Evolutionary conservation across 192 early-diverging fungal species (phyloP), one percentile per base, ranked within the genome.

Genomic region (Thamnidium elegans): DNA sequence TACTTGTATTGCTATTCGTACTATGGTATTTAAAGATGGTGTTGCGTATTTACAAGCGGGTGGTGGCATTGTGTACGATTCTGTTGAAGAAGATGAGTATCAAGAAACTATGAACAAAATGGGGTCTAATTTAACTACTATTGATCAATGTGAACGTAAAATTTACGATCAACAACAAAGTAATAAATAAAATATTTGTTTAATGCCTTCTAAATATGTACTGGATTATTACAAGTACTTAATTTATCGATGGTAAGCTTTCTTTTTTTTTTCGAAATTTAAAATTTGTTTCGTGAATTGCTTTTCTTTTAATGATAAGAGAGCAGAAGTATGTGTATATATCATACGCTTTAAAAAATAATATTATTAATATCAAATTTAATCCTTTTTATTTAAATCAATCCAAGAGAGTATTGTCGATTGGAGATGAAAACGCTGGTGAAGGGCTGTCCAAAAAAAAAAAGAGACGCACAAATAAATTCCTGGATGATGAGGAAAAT

Each of bases 1-100:
- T 70, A 99, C 97, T 7, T 94, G 94, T 71, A 98, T 99, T 81
- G 94, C 94, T 14, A 95, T 99, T 70, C 92, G 97, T 23, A 98
- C 96, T 11, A 96, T 98, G 94, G 79, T 98, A 17, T 94, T 98
- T 79, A 98, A 98, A 81, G 92, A 97, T 63, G 94, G 92, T 21
- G 73, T 90, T 20, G 96, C 93, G 4, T 96, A 97, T 70, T 79
- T 98, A 72, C 96, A 99, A 79, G 74, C 74, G 55, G 88, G 97
- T 47, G 97, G 92, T 30, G 97, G 97, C 39, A 96, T 99, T 63
- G 96, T 98, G 8, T 90, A 96, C 74, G 96, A 99, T 76, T 92
- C 90, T 51, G 87, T 89, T 10, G 95, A 95, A 23, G 82, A 81
- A 68, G 89, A 84, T 74, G 97, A 99, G 77, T 99, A 87, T 77